These are phyloP conservation scores for Exophiala dermatitidis DNA, from an alignment of 2,329 filamentous ascomycete genomes.

Conservation along the genomic window DNA sequence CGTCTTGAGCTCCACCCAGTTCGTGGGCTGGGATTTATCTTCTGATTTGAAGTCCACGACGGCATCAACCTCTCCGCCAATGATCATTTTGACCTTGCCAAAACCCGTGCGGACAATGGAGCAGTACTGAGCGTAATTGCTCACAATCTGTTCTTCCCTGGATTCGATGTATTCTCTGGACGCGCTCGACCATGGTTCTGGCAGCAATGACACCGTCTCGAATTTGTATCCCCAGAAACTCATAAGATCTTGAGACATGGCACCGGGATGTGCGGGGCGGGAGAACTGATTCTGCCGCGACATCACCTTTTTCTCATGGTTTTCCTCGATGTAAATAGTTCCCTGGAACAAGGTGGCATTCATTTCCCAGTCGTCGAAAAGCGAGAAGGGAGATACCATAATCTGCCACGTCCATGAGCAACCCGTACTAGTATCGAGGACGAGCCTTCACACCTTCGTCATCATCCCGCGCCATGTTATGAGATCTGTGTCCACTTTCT, in stretches of 20 bases:
- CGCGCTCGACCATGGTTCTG: conserved; percentile 64
- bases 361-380: conserved; percentile 72
- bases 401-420: conserved; percentile 50
- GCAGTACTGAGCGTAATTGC: conserved; percentile 91
- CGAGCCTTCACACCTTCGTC: conserved; percentile 64
- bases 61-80: conserved; percentile 94
- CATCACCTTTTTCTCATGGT: conserved; percentile 64
- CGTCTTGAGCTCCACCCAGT: conserved; percentile 95
- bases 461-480: conserved; percentile 98
- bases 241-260: conserved; percentile 70
- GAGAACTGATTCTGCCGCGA: conserved; percentile 53
- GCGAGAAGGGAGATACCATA: conserved; percentile 74
- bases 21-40: conserved; percentile 59
- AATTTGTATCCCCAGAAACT: conserved; percentile 98
- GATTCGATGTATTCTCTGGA: conserved; percentile 70
- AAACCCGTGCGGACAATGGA: conserved; percentile 86
- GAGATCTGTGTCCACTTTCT: conserved; percentile 66
- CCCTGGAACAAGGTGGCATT: conserved; percentile 89
- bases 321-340: conserved; percentile 69
- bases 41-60: conserved; percentile 78
- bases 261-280: conserved; percentile 45
- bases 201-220: conserved; percentile 73
- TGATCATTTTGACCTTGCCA: conserved; percentile 63
- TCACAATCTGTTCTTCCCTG: conserved; percentile 64
- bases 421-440: background rate